Conservation (phyloP, 1,284 basidiomycete genomes). For the Ceratobasidium sp. region DNA sequence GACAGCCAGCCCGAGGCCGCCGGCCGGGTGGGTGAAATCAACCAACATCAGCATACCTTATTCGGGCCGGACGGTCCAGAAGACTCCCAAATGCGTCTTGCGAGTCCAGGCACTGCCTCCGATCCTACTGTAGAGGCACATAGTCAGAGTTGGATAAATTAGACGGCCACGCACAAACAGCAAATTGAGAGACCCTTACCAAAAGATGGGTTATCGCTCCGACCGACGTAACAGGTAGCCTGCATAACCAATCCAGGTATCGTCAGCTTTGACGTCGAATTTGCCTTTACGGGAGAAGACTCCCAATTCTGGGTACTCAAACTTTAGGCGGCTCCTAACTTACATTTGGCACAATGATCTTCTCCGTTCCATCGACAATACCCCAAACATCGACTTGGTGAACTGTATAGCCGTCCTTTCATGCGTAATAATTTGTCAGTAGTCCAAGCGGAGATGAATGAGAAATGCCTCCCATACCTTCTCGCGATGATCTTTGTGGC, state of each 20-base stretch:
- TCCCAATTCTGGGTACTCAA: conserved; percentile 21
- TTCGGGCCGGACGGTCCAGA: conserved; percentile 84
- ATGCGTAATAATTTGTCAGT: conserved; percentile 38
- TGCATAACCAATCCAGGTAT: conserved; percentile 44
- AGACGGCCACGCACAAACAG: conserved; percentile 10
- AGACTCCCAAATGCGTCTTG: conserved; percentile 71
- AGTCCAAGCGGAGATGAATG: background rate
- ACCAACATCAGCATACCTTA: conserved; percentile 57
- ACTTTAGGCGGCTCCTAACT: conserved; percentile 22
- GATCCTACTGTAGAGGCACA: conserved; percentile 73
- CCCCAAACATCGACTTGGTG: conserved; percentile 68
- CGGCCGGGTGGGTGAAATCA: background rate
- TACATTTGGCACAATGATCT: conserved; percentile 62
- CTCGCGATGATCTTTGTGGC: conserved; percentile 71
- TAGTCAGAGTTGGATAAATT: background rate
- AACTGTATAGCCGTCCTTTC: conserved; percentile 73
- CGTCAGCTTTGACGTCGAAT: conserved; percentile 29
- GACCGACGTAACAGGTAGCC: conserved; percentile 71
- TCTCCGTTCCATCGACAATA: conserved; percentile 59
- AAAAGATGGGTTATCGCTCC: conserved; percentile 79
- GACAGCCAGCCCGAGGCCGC: background rate
- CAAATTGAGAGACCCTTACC: conserved; percentile 52
- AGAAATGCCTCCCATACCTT: conserved; percentile 58
- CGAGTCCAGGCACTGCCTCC: conserved; percentile 71
- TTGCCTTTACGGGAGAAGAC: conserved; percentile 20